Percentiles rank a stretch among this genome's conserved stretches.
Evolutionary conservation across 2,329 filamentous ascomycete genomes (phyloP).

Genomic region (Clarireedia homoeocarpa): DNA sequence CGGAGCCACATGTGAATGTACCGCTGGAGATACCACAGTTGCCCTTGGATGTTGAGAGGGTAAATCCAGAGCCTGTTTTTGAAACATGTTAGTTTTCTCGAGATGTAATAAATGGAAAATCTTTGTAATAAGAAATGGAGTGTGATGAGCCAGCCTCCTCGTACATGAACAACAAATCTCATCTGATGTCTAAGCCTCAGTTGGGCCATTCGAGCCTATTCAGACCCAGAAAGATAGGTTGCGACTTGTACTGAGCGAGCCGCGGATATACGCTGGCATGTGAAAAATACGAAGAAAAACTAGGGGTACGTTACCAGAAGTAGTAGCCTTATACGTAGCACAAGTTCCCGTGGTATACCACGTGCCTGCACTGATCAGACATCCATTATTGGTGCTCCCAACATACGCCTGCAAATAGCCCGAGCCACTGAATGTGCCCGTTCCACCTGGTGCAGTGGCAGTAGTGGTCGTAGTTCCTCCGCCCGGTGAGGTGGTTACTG

Average conservation of each 20-base stretch:
- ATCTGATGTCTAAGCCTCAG: too few species aligned
- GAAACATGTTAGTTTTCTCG: not conserved
- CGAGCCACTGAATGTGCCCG: slow-evolving; percentile 38
- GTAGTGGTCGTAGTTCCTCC: slow-evolving; percentile 48
- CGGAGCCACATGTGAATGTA: slow-evolving; percentile 46
- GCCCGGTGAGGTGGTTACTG: slow-evolving; percentile 18
- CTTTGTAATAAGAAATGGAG: not conserved
- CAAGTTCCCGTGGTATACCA: slow-evolving; percentile 64
- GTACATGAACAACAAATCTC: too few species aligned
- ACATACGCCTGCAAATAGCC: slow-evolving; percentile 52
- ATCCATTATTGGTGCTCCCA: slow-evolving; percentile 46
- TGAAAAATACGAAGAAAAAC: not conserved
- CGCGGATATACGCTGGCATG: not conserved
- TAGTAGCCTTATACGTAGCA: slow-evolving; percentile 52
- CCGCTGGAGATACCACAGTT: slow-evolving; percentile 47
- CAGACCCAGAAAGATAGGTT: too few species aligned
- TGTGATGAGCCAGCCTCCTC: not conserved
- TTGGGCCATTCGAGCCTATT: too few species aligned
- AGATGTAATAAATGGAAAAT: not conserved
- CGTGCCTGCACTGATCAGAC: slow-evolving; percentile 56
- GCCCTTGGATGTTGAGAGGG: slow-evolving; percentile 50
- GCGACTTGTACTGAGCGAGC: not conserved
- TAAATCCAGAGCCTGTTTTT: slow-evolving; percentile 29
- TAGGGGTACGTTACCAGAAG: slow-evolving; percentile 37
- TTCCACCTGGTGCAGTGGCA: slow-evolving; percentile 24